A percentile compares a stretch with the other conserved stretches of the same genome.
phyloP scores from a whole-genome alignment of 371 early-diverging fungal species.

The Mucor piriformis region DNA sequence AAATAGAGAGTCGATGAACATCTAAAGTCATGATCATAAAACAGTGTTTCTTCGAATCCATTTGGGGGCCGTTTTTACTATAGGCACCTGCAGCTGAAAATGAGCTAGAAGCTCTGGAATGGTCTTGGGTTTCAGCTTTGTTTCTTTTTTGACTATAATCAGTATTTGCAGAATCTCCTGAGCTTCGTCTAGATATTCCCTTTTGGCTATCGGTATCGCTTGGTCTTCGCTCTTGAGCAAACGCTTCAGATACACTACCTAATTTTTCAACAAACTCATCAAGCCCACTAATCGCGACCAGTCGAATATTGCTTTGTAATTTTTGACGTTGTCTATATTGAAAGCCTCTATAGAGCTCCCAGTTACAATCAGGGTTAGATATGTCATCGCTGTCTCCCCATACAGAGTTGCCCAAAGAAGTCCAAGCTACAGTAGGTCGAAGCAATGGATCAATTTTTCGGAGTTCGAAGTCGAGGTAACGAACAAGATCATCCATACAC shows the following conservation, averaged over 20 bases:
- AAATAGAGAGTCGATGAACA: constrained; percentile 58
- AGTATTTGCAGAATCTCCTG: constrained; percentile 30
- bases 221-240: constrained; percentile 34
- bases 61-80: constrained; percentile 7
- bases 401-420: constrained; percentile 17
- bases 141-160: constrained; percentile 11
- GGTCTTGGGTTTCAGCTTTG: constrained; percentile 19
- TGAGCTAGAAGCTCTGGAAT: constrained; percentile 35
- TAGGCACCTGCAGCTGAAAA: constrained; percentile 24
- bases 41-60: constrained; percentile 52
- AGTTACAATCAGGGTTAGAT: constrained; percentile 14
- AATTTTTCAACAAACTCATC: constrained; percentile 58
- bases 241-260: constrained; percentile 31
- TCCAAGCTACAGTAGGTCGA: constrained; percentile 46
- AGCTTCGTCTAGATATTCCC: constrained; percentile 36
- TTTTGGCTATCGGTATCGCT: constrained; percentile 44
- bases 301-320: constrained; percentile 44
- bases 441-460: constrained; percentile 36
- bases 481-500: constrained; percentile 50
- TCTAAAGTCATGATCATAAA: constrained; percentile 68
- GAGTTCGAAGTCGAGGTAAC: constrained; percentile 39
- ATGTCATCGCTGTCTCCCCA: constrained; percentile 9
- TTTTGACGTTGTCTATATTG: constrained; percentile 29
- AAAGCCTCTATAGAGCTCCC: constrained; percentile 39
- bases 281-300: constrained; percentile 61